These are phyloP conservation scores for Cercospora sp. DNA, from an alignment of 2,329 filamentous ascomycete species.

Conservation along the genomic window DNA sequence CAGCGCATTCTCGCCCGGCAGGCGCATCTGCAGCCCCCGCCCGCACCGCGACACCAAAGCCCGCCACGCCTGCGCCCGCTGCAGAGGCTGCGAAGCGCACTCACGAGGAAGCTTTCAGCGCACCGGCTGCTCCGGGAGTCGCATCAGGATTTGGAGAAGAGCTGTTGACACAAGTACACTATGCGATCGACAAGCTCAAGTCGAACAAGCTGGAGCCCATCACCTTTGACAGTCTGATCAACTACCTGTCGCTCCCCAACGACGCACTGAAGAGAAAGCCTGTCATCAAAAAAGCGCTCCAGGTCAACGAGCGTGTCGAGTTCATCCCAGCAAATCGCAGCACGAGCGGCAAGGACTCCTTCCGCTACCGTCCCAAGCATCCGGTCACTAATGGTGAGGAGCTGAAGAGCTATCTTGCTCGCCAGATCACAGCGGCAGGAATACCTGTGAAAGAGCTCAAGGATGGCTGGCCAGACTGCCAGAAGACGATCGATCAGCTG, in stretches of 20 bases:
- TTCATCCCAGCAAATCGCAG: slow-evolving; percentile 48
- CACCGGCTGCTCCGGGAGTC: slow-evolving; percentile 48
- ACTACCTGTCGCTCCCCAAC: slow-evolving; percentile 70
- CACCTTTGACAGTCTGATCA: slow-evolving; percentile 72
- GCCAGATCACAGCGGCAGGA: slow-evolving; percentile 75
- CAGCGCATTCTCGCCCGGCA: slow-evolving; percentile 30
- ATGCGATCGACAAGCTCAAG: slow-evolving; percentile 79
- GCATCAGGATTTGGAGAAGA: slow-evolving; percentile 55
- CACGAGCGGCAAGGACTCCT: slow-evolving; percentile 61
- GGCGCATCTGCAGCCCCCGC: slow-evolving; percentile 23
- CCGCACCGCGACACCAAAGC: slow-evolving; percentile 32
- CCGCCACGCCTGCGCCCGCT: slow-evolving; percentile 55
- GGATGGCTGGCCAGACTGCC: slow-evolving; percentile 89
- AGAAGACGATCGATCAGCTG: slow-evolving; percentile 73
- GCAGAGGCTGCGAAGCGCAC: slow-evolving; percentile 60
- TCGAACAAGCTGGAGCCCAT: slow-evolving; percentile 65
- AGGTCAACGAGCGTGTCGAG: slow-evolving; percentile 63
- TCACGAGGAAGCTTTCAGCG: slow-evolving; percentile 30
- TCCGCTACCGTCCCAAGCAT: slow-evolving; percentile 79
- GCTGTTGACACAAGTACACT: slow-evolving; percentile 83
- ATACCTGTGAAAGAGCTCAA: slow-evolving; percentile 87
- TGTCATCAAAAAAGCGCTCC: slow-evolving; percentile 67
- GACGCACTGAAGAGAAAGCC: slow-evolving; percentile 43
- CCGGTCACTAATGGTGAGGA: slow-evolving; percentile 76
- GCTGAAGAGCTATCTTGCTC: slow-evolving; percentile 77